These are phyloP conservation scores for Hymenoscyphus salicellus DNA, from an alignment of 2,329 filamentous ascomycete species.

Conservation along the genomic window DNA sequence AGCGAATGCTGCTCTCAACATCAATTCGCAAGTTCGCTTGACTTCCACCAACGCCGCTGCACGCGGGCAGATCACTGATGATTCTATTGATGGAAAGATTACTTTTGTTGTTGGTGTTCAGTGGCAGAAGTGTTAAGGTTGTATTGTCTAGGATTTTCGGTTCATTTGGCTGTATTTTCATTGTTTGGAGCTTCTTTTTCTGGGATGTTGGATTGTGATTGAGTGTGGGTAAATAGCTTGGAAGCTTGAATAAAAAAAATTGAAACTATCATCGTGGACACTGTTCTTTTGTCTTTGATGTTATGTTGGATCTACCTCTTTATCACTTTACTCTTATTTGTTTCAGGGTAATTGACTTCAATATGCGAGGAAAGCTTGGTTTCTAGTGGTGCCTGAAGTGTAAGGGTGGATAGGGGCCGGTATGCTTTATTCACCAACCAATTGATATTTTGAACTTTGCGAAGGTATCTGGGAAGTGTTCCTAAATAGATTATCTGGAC, in stretches of 20 bases:
- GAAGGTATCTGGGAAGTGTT: no score
- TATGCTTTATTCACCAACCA: no score
- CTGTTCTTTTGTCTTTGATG: no score
- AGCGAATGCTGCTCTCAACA: conserved; percentile 16
- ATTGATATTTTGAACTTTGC: no score
- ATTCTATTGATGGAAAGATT: conserved; percentile 23
- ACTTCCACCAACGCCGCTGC: conserved; percentile 8
- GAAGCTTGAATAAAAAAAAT: not conserved
- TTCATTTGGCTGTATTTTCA: not conserved
- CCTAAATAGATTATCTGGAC: no score
- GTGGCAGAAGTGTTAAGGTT: conserved; percentile 18
- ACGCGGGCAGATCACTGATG: conserved; percentile 19
- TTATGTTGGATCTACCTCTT: no score
- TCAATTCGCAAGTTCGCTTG: conserved; percentile 24
- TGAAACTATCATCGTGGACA: not conserved
- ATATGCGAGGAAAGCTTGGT: no score
- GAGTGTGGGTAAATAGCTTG: not conserved
- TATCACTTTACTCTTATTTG: no score
- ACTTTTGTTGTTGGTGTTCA: conserved; percentile 22
- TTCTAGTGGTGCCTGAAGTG: no score
- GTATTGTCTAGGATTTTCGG: not conserved
- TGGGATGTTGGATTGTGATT: not conserved
- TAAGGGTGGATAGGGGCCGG: no score
- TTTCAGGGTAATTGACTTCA: no score
- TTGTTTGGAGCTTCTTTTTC: not conserved